Conservation (phyloP, 495 filamentous ascomycete genomes). For the Endocarpon pusillum region DNA sequence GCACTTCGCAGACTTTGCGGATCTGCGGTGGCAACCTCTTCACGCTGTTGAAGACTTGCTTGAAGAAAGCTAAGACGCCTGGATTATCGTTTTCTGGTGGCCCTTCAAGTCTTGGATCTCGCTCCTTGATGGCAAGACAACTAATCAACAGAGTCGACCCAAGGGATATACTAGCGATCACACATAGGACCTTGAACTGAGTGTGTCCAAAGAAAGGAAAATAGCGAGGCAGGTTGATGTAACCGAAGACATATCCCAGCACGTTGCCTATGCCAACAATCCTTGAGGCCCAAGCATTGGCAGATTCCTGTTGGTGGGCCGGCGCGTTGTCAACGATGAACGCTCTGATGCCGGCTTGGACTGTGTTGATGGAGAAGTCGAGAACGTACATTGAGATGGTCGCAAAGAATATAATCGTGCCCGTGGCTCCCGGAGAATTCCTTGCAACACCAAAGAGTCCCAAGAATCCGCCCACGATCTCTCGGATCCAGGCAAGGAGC, state of each 20-base stretch:
- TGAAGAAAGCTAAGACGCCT: conserved; percentile 66
- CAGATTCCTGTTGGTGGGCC: conserved; percentile 73
- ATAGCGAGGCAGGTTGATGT: conserved; percentile 51
- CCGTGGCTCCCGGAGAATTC: conserved; percentile 40
- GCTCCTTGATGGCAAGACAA: conserved; percentile 47
- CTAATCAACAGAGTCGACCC: conserved; percentile 47
- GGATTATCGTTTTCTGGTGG: conserved; percentile 34
- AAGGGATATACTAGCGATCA: conserved; percentile 58
- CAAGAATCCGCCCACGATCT: conserved; percentile 54
- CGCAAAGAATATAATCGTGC: conserved; percentile 47
- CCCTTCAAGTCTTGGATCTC: conserved; percentile 59
- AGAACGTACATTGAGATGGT: conserved; percentile 72
- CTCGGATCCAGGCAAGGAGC: conserved; percentile 64
- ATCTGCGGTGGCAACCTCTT: conserved; percentile 62
- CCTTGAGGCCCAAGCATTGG: conserved; percentile 77
- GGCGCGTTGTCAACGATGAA: conserved; percentile 86
- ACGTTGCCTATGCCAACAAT: conserved; percentile 75
- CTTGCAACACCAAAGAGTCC: conserved; percentile 52
- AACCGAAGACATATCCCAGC: conserved; percentile 67
- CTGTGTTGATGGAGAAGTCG: conserved; percentile 84
- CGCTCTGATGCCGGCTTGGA: conserved; percentile 74
- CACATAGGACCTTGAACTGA: conserved; percentile 81
- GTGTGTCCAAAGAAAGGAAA: conserved; percentile 64
- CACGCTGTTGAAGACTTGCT: conserved; percentile 56
- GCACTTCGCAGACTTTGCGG: conserved; percentile 64